Evolutionary conservation across 331 rosid species (phyloP), one percentile per base, ranked within the genome.

Genomic region (Rosa hybrid): DNA sequence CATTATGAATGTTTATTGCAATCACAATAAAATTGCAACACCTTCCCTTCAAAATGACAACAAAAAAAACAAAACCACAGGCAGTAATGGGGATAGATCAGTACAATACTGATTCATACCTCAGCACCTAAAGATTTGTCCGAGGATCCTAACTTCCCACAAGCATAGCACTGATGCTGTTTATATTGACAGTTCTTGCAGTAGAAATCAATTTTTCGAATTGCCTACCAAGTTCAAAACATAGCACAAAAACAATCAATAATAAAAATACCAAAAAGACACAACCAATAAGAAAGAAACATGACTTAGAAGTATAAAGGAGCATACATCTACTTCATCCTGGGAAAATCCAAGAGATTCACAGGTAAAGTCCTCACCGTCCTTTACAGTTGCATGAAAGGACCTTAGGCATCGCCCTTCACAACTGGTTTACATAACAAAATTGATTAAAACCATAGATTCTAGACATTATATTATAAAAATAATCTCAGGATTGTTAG

Each of bases 401-500:
- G 97, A 90, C 84, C 97, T 92, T 88, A 89, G 76, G 91, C 98
- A 94, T 70, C 77, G 78, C 78, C 98, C 98, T 4, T 94, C 97
- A 74, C 98, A 94, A 81, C 97, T 92, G 85, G 83, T 89, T 49
- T 41, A n/a, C 56, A 72, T 23, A 34, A 8, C 45, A 44, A 80
- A 67, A 69, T 72, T 13, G 9, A 80, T 39, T 20, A 6, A 80
- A 42, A 45, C 21, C 41, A 48, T 72, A 11, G 38, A 65, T 54
- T 49, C 1, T 41, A 17, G 13, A 1, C 59, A 7, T 12, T 6
- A 18, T 11, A 16, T 8, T 42, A 25, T 8, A 62, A 16, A 75
- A 23, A 41, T 13, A 76, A 72, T 76, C 18, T 12, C 41, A 16
- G 42, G 56, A 39, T n/a, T 34, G n/a, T 9, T 71, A 65, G 17